Percentiles rank a stretch among this genome's conserved stretches.
Conservation (phyloP, 2,329 filamentous ascomycete species). For the Hypoxylon sp. region DNA sequence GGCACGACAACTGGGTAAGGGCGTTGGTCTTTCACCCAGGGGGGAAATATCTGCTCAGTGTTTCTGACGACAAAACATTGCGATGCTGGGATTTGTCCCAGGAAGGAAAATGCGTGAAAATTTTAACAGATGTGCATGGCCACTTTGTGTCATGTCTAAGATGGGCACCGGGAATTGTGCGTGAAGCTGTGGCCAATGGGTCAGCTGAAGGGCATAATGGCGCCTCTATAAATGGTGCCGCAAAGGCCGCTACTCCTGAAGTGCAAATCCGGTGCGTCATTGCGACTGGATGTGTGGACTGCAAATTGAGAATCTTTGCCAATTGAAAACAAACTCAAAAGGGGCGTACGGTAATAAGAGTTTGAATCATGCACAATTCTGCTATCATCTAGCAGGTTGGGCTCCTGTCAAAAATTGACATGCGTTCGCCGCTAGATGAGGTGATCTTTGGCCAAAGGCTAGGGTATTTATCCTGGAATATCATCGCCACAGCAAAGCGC, state of each 20-base stretch:
- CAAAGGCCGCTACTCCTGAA: constrained; percentile 63
- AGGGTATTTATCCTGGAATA: constrained; percentile 1
- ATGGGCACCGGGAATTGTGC: constrained; percentile 85
- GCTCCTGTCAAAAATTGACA: constrained; percentile 4
- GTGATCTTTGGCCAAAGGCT: constrained; percentile 6
- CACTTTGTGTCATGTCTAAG: constrained; percentile 89
- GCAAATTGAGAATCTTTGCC: constrained; percentile 84
- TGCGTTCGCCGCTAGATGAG: constrained; percentile 6
- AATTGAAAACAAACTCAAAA: constrained; percentile 55
- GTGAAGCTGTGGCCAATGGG: constrained; percentile 67
- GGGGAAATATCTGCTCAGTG: constrained; percentile 89
- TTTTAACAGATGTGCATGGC: constrained; percentile 80
- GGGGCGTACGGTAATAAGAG: constrained; percentile 6
- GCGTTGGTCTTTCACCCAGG: constrained; percentile 90
- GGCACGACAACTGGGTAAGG: constrained; percentile 96
- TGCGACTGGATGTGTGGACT: constrained; percentile 88
- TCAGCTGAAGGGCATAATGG: constrained; percentile 59
- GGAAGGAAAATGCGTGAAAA: constrained; percentile 91
- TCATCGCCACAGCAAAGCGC: constrained; percentile 13
- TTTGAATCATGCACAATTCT: constrained; percentile 18
- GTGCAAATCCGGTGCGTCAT: constrained; percentile 86
- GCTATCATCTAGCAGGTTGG: background rate
- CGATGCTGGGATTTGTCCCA: constrained; percentile 95
- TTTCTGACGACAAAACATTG: constrained; percentile 90
- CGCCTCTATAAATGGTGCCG: constrained; percentile 64